Percentiles rank a stretch among this genome's conserved stretches.
Evolutionary conservation across 139 green algal genomes (phyloP).

Genomic region (Astrephomene gubernaculifera): DNA sequence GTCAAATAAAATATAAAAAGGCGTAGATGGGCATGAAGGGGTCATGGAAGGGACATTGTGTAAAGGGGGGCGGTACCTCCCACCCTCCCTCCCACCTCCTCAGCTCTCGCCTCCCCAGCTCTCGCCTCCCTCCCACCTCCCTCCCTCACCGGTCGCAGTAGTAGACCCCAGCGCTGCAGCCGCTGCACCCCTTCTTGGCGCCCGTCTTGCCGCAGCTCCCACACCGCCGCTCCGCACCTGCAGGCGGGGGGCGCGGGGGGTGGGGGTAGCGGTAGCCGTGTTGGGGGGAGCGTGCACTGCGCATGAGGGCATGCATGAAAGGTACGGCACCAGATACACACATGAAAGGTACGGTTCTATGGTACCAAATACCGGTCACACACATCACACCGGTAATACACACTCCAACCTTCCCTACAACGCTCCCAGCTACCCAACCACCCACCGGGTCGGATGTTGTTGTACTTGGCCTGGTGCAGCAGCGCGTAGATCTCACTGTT

Average conservation of each 20-base stretch:
- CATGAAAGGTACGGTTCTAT: too few species aligned
- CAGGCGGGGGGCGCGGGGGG: too few species aligned
- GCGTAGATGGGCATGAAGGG: neutral
- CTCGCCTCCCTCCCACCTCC: neutral
- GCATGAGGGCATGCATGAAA: too few species aligned
- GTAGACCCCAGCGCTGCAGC: neutral
- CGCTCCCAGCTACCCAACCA: too few species aligned
- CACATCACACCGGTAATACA: too few species aligned
- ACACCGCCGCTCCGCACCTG: neutral
- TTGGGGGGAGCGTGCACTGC: too few species aligned
- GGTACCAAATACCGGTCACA: too few species aligned
- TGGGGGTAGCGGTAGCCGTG: too few species aligned
- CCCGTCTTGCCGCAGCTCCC: conserved; percentile 18
- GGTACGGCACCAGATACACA: too few species aligned
- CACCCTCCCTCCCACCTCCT: neutral
- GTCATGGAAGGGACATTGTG: neutral
- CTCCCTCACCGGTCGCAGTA: conserved; percentile 21
- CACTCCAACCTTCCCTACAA: too few species aligned
- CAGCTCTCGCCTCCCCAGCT: neutral
- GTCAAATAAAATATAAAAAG: neutral
- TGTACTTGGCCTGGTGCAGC: neutral
- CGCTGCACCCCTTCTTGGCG: neutral
- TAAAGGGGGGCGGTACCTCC: neutral
- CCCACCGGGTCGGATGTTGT: neutral
- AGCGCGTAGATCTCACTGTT: neutral